Base-by-base conservation (phyloP, 2,329 filamentous ascomycete genomes). In the Penicillium digitatum region DNA sequence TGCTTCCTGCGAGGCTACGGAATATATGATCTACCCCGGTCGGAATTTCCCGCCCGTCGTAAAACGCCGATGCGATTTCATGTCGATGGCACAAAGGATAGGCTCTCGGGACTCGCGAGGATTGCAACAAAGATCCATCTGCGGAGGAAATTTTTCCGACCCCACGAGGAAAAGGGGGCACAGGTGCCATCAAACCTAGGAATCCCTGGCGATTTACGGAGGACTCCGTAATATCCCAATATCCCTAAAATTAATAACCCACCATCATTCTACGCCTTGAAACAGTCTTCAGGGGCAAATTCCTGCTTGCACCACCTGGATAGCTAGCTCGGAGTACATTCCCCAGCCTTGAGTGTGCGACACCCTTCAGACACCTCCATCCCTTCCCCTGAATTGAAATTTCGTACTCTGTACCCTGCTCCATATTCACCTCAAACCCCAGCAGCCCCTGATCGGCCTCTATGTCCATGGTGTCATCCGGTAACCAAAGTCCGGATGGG, bases 241-340 rank as follows among this genome's bases (percentile, higher is more conserved):
- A n/a, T n/a, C n/a, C n/a, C n/a, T n/a, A n/a, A n/a, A n/a, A n/a
- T 51, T 45, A 51, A 54, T 54, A 51, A 32, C 52, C 52, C 34
- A 27, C 16, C 37, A 18, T 24, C 47, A 45, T 51, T 45, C 34
- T 51, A 29, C 14, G 11, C 26, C 35, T 26, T 39, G 24, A 12
- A 8, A 29, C 34, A n/a, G 40, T 20, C 38, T 37, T 29, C 12
- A 40, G 34, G 52, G 39, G 39, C 11, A 11, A 22, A 51, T 44
- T 38, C 26, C 39, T 34, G n/a, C 46, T 31, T 45, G 22, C 40
- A 51, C 32, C 40, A 50, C 34, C 42, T 39, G 11, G 34, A 39
- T 18, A 45, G 39, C 35, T n/a, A 34, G 11, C 31, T 10, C 27
- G 8, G 20, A 27, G 46, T 10, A 44, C 32, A 51, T 51, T 54